Evolutionary conservation across 768 basidiomycete genomes (phyloP), one percentile per base, ranked within the genome.

Genomic region (Pleurotus ostreatus): DNA sequence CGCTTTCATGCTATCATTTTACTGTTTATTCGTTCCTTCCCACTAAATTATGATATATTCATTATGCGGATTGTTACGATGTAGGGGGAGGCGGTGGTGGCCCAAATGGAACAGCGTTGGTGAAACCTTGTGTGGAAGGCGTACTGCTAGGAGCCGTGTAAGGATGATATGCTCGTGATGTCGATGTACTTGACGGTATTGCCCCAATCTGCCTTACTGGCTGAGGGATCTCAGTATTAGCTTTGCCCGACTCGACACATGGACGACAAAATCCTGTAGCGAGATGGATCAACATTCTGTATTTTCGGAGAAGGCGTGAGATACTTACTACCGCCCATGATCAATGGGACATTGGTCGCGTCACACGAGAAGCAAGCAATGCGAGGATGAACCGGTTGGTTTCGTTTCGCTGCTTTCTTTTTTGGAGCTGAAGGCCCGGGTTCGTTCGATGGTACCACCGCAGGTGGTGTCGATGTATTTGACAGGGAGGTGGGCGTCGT

Each of bases 341-440:
- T 81, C n/a, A 91, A 74, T 5, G 89, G 89, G 12, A 90, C 88
- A 63, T 88, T 85, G 13, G 78, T 80, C 65, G 81, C 78, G 44
- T 79, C 78, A 66, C 88, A 91, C 5, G 79, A 70, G 39, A 77
- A 70, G 59, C 88, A 91, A 30, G 77, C 71, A 6, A 83, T 82
- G 43, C 72, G 69, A 1, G 74, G 71, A 8, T 81, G 75, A 2
- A 54, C 58, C 6, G 61, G 59, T 43, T 65, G 8, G 60, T 48
- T 30, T 75, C 75, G 0, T 70, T 45, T 34, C 68, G 59, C 39
- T 73, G 74, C 57, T 69, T 77, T 54, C 77, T 75, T 66, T 83
- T 83, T 7, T 70, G 55, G 41, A 34, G 59, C 56, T 26, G 52
- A 34, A 34, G 30, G 30, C 8, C 30, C 30, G 11, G 30, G 8